Evolutionary conservation across 2,329 filamentous ascomycete species (phyloP), one percentile per base, ranked within the genome.

Genomic region (Aspergillus bombycis): DNA sequence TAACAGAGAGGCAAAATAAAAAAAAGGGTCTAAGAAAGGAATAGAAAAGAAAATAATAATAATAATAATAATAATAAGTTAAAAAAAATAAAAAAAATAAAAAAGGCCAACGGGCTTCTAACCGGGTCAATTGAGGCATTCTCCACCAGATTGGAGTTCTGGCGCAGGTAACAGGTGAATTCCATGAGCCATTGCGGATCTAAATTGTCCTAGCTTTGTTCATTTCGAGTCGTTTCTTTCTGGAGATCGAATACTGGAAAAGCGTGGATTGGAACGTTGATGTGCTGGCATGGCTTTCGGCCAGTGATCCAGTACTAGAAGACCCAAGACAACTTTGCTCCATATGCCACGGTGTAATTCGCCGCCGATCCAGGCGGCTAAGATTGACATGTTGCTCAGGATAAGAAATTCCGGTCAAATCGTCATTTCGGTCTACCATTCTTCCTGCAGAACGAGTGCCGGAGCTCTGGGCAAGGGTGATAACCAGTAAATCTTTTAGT

Each of bases 211-310:
- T 67, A 67, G 61, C 62, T 62, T 55, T 62, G 57, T 61, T 60
- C 62, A 58, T 63, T 63, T 67, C 52, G 62, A 60, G 58, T 60
- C 64, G 53, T 57, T 64, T 61, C 63, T 65, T 65, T 62, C 64
- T 62, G 65, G 65, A 62, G 61, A 59, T 56, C 50, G 54, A 65
- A 61, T 28, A 65, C 48, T 41, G 52, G 57, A 65, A 65, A 68
- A 68, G 66, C 66, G 67, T 65, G 60, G 70, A 32, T 71, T 70
- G 62, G 67, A 68, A 70, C 67, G 63, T 69, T 78, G 92, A 93
- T 96, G 93, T 91, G 92, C 85, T 96, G 93, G 92, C 92, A 89
- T 89, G 83, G 84, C 85, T 90, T 85, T 85, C 88, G 86, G 86
- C 91, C 91, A 94, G 89, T 94, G 88, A 85, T 89, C 87, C 83